Base-by-base conservation (phyloP, 2,329 filamentous ascomycete species). In the Elsinoe fawcettii region DNA sequence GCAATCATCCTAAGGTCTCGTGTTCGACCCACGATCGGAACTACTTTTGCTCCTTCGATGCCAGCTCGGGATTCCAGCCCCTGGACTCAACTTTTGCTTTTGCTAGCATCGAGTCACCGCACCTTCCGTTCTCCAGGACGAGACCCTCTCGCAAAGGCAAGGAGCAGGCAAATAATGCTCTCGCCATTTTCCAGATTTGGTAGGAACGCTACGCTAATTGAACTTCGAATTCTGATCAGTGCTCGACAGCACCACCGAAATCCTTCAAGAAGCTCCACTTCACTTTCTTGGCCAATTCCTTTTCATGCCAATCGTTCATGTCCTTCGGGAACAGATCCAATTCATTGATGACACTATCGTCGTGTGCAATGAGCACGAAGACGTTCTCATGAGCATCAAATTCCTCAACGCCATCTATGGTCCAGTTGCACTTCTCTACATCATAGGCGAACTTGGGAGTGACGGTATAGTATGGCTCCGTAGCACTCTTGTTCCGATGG, bases 221-320 rank as follows among this genome's bases (percentile, higher is more conserved):
- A n/a, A n/a, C n/a, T n/a, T n/a, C n/a, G n/a, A n/a, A n/a, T n/a
- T n/a, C n/a, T n/a, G n/a, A 49, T 43, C 23, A 49, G 2, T 47
- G 56, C 39, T 66, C 63, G 34, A 78, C 67, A 0, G 74, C 76
- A 25, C 69, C 65, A 5, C 73, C 69, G 61, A 79, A 79, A 58
- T 81, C 78, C 32, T 67, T 71, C 62, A 82, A 65, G 63, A 81
- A 82, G 55, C 70, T 63, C 74, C 79, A 83, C 32, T 73, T 66
- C 1, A 66, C 66, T 60, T 76, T 74, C 49, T 70, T 63, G n/a
- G 67, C 72, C 74, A 75, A 77, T 0, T 71, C 74, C 61, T 78
- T 75, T 57, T 69, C 60, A 58, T 67, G 64, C 66, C 77, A 81
- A 5, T 69, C 70, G 61, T 80, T 77, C 9, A 74, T 72, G n/a